A percentile compares a stretch with the other conserved stretches of the same genome.
These are phyloP conservation scores for Dothistroma pini DNA, from an alignment of 2,329 filamentous ascomycete species.

Conservation along the genomic window DNA sequence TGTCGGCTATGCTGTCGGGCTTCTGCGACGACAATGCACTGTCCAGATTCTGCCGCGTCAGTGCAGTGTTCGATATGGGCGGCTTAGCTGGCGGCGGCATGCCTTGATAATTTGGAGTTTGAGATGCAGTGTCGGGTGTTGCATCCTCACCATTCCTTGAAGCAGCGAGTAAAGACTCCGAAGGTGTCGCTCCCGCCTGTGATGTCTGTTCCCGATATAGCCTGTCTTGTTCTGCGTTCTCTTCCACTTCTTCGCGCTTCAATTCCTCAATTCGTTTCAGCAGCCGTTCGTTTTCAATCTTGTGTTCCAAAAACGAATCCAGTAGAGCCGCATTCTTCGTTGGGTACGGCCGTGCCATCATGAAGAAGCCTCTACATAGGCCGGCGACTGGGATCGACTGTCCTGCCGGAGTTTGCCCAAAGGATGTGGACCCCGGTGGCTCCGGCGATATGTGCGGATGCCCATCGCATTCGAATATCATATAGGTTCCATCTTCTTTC, in stretches of 20 bases:
- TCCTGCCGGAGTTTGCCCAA: slow-evolving; percentile 22
- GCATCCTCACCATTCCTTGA: slow-evolving; percentile 19
- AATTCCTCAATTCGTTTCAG: slow-evolving; percentile 80
- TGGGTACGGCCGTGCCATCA: slow-evolving; percentile 87
- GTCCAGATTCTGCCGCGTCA: slow-evolving; percentile 78
- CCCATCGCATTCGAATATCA: slow-evolving; percentile 86
- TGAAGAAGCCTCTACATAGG: slow-evolving; percentile 85
- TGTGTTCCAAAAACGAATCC: slow-evolving; percentile 93
- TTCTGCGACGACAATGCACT: slow-evolving; percentile 62
- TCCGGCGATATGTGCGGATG: slow-evolving; percentile 81
- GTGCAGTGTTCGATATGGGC: slow-evolving; percentile 58
- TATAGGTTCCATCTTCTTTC: slow-evolving; percentile 68
- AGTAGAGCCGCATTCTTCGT: slow-evolving; percentile 80
- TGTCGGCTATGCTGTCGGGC: slow-evolving; percentile 75
- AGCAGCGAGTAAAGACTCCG: slow-evolving; percentile 21
- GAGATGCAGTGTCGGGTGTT: slow-evolving; percentile 17
- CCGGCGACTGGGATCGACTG: slow-evolving; percentile 49
- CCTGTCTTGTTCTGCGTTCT: slow-evolving; percentile 63
- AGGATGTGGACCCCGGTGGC: slow-evolving; percentile 41
- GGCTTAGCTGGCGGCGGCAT: slow-evolving; percentile 67
- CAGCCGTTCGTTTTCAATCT: slow-evolving; percentile 90
- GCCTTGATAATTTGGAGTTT: slow-evolving; percentile 43
- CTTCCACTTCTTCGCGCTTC: slow-evolving; percentile 79
- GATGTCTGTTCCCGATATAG: slow-evolving; percentile 43
- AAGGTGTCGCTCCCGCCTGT: slow-evolving; percentile 27